These are phyloP conservation scores for Ascochyta koolunga DNA, from an alignment of 2,329 filamentous ascomycete genomes.

Conservation along the genomic window DNA sequence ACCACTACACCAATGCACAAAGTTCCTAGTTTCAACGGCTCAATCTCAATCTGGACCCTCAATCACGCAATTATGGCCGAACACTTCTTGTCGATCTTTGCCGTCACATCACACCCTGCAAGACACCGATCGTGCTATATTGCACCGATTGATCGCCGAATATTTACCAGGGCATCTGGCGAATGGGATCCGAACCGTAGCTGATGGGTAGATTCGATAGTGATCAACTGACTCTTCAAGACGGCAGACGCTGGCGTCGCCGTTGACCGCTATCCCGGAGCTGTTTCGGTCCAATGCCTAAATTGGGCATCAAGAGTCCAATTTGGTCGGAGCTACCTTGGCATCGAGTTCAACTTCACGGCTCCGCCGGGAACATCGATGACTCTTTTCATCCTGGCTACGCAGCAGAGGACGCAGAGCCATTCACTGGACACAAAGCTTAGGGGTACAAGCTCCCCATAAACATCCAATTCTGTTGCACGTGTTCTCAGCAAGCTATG, in stretches of 20 bases:
- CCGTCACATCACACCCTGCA: constrained; percentile 1
- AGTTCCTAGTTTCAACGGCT: neutral
- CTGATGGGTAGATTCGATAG: neutral
- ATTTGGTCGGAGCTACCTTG: neutral
- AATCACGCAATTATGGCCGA: constrained; percentile 1
- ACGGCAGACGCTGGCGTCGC: neutral
- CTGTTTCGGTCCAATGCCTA: constrained; percentile 3
- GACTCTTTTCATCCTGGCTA: neutral
- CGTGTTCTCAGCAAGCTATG: neutral
- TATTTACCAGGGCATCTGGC: neutral
- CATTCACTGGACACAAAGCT: no score
- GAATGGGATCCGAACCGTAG: constrained; percentile 4
- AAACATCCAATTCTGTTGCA: neutral
- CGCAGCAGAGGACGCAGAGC: neutral
- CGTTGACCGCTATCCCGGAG: constrained; percentile 7
- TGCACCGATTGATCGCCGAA: constrained; percentile 6
- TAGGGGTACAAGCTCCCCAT: neutral
- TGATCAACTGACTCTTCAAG: neutral
- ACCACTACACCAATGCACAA: neutral
- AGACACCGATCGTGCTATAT: constrained; percentile 1
- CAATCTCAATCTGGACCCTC: neutral
- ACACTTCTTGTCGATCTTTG: neutral
- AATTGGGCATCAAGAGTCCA: constrained; percentile 3
- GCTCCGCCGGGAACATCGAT: neutral
- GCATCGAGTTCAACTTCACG: neutral